A percentile compares a stretch with the other conserved stretches of the same genome.
Conservation (phyloP, 371 early-diverging fungal genomes). For the Circinella minor region DNA sequence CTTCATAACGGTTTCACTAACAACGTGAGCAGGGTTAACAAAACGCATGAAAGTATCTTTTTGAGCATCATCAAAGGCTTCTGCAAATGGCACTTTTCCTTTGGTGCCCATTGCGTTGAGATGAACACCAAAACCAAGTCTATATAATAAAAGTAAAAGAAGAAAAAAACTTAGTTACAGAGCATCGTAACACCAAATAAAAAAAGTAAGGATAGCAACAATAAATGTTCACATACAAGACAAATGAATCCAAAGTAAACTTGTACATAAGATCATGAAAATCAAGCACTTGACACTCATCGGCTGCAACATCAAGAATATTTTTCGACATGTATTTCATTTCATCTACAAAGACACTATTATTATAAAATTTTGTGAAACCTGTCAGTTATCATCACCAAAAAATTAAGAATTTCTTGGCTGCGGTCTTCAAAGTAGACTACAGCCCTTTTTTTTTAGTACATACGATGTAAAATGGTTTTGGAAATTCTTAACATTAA, state of each 20-base stretch:
- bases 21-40: slow-evolving; percentile 44
- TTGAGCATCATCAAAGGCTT: slow-evolving; percentile 61
- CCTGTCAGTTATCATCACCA: neutral
- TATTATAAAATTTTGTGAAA: neutral
- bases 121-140: slow-evolving; percentile 57
- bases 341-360: slow-evolving; percentile 52
- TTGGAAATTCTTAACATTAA: slow-evolving; percentile 60
- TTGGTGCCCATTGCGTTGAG: slow-evolving; percentile 33
- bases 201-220: no score
- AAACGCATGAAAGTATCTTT: slow-evolving; percentile 38
- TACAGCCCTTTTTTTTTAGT: neutral
- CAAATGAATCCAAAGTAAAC: slow-evolving; percentile 59
- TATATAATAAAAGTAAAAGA: slow-evolving; percentile 7
- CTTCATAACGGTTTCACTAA: slow-evolving; percentile 30
- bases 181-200: no score
- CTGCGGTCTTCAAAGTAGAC: neutral
- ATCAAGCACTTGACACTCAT: slow-evolving; percentile 35
- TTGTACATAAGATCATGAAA: slow-evolving; percentile 50
- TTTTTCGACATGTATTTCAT: slow-evolving; percentile 31
- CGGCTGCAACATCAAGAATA: slow-evolving; percentile 40
- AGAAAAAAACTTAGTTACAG: neutral
- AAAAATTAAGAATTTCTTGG: slow-evolving; percentile 10
- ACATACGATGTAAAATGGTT: slow-evolving; percentile 51
- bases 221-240: slow-evolving; percentile 32
- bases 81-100: slow-evolving; percentile 55